Base-by-base conservation (phyloP, 1,139 yeast genomes). In the Barnettozyma hawaiiensis region DNA sequence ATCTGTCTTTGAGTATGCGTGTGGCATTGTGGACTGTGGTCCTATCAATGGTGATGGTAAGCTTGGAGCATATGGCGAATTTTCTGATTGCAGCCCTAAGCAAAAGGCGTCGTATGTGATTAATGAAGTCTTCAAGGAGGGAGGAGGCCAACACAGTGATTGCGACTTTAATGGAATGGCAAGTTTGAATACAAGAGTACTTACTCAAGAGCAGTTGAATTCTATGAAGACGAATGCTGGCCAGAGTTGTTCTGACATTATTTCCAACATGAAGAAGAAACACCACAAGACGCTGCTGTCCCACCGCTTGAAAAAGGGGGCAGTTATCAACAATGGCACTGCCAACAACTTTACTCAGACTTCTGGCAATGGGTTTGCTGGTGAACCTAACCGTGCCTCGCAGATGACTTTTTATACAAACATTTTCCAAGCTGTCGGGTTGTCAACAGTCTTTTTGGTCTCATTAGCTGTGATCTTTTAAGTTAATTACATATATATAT, bases 21-120 rank as follows among this genome's bases (percentile, higher is more conserved):
- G 87, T 52, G 60, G 68, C 12, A 54, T 64, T 28, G 65, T 71
- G 7, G 73, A 76, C 47, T 82, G 90, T 56, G 59, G 65, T 14
- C 75, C 72, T 7, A 70, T 81, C 29, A 55, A 46, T 15, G 68
- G 70, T 5, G 69, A 77, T 58, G 81, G 82, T 1, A 51, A 55
- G 9, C 47, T 48, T 2, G 86, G 85, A 0, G 45, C 44, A 2
- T 81, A 79, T 55, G 89, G 89, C 1, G 58, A 60, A n/a, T 76
- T 65, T 56, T 71, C 85, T 1, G 76, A 70, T 46, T 82, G 89
- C 54, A 57, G 73, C 14, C 53, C 69, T 5, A 60, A 61, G 12
- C 82, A 78, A 51, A 72, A 72, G 51, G 63, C 77, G 1, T 74
- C 84, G 0, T 71, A 69, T 50, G 75, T 74, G 19, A 61, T 79